Percentiles rank a stretch among this genome's conserved stretches.
phyloP scores from a whole-genome alignment of 176 grass and related monocot genomes.

The Pharus latifolius region DNA sequence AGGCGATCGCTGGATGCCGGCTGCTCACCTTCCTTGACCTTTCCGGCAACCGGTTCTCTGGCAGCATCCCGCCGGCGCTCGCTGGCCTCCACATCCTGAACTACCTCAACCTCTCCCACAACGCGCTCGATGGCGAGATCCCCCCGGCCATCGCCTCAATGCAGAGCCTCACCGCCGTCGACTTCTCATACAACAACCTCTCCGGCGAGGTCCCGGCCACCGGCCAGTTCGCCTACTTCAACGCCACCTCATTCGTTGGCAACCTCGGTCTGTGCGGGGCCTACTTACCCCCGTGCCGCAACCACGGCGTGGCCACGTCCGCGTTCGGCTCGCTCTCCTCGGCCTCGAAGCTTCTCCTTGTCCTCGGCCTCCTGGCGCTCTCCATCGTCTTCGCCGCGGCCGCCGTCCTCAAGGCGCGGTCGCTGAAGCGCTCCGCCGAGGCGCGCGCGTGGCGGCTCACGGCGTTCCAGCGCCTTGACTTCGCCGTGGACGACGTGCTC shows the following conservation, averaged over 20 bases:
- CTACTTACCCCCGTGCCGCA: constrained; percentile 43
- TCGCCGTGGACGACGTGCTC: constrained; percentile 73
- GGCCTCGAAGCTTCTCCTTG: constrained; percentile 57
- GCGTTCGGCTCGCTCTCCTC: constrained; percentile 35
- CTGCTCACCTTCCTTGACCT: constrained; percentile 73
- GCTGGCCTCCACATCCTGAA: constrained; percentile 59
- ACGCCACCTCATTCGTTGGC: constrained; percentile 71
- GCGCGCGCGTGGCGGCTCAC: constrained; percentile 71
- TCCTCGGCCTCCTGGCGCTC: constrained; percentile 55
- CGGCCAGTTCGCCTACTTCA: constrained; percentile 87
- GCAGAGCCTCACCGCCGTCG: constrained; percentile 89
- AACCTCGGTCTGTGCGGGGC: constrained; percentile 60
- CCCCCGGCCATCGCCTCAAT: constrained; percentile 55
- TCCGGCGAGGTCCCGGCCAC: constrained; percentile 52
- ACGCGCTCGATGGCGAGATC: constrained; percentile 51
- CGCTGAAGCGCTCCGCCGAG: constrained; percentile 46
- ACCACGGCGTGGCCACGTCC: constrained; percentile 17
- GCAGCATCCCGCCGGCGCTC: constrained; percentile 48
- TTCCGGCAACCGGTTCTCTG: constrained; percentile 53
- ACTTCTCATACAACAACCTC: constrained; percentile 83
- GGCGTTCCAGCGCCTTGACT: constrained; percentile 84
- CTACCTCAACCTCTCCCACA: constrained; percentile 79
- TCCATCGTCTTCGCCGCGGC: constrained; percentile 71
- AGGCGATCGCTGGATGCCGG: constrained; percentile 50
- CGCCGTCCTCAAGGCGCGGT: constrained; percentile 75